A percentile compares a stretch with the other conserved stretches of the same genome.
These are phyloP conservation scores for Aethionema arabicum DNA, from an alignment of 345 rosid species.

Conservation along the genomic window DNA sequence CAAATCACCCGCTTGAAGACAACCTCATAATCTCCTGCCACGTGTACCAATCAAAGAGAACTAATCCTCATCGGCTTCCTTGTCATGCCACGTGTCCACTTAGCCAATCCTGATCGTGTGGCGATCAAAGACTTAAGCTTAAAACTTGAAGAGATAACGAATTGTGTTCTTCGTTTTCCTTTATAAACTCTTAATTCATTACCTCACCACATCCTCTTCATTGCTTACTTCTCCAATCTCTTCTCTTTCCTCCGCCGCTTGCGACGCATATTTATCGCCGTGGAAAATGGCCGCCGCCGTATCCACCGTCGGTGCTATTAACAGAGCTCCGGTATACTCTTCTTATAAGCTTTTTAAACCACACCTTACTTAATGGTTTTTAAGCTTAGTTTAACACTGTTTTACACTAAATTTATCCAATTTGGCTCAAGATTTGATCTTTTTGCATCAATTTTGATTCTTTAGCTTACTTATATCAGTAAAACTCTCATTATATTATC, in stretches of 20 bases:
- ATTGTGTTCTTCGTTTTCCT: constrained; percentile 30
- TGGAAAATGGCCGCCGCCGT: constrained; percentile 72
- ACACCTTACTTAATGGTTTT: not conserved
- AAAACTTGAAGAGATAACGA: constrained; percentile 35
- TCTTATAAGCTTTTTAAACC: not conserved
- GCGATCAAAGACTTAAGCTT: constrained; percentile 20
- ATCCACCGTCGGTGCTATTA: constrained; percentile 76
- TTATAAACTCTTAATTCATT: constrained; percentile 27
- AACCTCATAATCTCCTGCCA: constrained; percentile 27
- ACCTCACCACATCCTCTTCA: constrained; percentile 22
- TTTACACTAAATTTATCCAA: not conserved
- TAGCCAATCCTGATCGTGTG: constrained; percentile 36
- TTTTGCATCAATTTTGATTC: no score
- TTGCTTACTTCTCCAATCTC: no score
- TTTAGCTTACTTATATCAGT: no score
- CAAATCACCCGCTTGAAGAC: constrained; percentile 16
- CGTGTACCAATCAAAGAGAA: constrained; percentile 36
- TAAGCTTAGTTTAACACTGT: not conserved
- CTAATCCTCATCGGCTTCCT: constrained; percentile 22
- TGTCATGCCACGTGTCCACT: constrained; percentile 28
- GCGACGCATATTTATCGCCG: constrained; percentile 23
- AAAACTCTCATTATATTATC: no score
- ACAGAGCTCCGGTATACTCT: constrained; percentile 63
- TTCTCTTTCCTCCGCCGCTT: constrained; percentile 23
- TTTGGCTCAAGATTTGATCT: no score